Conservation (phyloP, 2,329 filamentous ascomycete genomes). For the Neopestalotiopsis sp. region DNA sequence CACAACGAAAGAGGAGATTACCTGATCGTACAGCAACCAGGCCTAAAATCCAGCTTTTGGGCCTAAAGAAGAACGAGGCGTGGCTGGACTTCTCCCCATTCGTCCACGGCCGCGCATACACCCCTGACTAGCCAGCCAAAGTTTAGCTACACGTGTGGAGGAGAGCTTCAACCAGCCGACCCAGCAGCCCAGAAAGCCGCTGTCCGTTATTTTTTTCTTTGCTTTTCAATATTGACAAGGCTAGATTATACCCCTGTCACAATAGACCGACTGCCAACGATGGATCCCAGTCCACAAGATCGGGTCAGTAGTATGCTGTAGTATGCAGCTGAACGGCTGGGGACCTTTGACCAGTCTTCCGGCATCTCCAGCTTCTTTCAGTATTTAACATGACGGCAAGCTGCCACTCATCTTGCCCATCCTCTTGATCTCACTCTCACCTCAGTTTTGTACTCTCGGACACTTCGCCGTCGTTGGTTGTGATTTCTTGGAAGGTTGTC, state of each 20-base stretch:
- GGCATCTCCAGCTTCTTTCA: slow-evolving; percentile 10
- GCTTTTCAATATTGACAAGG: slow-evolving; percentile 12
- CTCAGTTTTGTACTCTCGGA: slow-evolving; percentile 7
- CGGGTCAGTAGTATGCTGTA: slow-evolving; percentile 6
- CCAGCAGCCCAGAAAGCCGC: slow-evolving; percentile 6
- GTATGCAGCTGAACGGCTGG: background rate
- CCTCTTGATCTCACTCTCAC: slow-evolving; percentile 13
- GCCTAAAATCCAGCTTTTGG: slow-evolving; percentile 2
- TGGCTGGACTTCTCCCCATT: background rate
- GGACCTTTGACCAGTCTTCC: background rate
- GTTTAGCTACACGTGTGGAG: slow-evolving; percentile 7
- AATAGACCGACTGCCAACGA: slow-evolving; percentile 5
- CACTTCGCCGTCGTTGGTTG: slow-evolving; percentile 9
- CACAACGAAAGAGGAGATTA: background rate
- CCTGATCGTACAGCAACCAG: background rate
- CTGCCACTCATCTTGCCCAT: background rate
- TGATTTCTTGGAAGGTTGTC: slow-evolving; percentile 17
- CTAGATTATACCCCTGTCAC: background rate
- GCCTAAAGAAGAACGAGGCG: slow-evolving; percentile 5
- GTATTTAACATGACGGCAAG: slow-evolving; percentile 17
- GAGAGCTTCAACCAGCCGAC: slow-evolving; percentile 1
- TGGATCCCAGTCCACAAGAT: slow-evolving; percentile 10
- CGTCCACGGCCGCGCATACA: background rate
- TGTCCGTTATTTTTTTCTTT: slow-evolving; percentile 1
- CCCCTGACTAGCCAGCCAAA: slow-evolving; percentile 11